Percentiles rank a stretch among this genome's conserved stretches.
Conservation (phyloP, 495 filamentous ascomycete species). For the Talaromyces thailandensis region DNA sequence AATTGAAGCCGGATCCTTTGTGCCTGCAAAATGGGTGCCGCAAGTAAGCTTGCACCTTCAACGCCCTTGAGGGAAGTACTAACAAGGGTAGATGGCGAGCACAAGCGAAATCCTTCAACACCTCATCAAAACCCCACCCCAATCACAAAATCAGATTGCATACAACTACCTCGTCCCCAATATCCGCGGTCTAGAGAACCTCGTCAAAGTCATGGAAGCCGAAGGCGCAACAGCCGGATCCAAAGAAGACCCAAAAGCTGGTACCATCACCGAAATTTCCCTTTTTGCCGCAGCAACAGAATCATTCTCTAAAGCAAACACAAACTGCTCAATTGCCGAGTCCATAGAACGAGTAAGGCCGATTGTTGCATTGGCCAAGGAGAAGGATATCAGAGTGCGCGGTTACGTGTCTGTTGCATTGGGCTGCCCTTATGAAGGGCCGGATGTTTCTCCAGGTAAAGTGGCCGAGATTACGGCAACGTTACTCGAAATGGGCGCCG, state of each 20-base stretch:
- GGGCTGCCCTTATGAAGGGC: conserved; percentile 90
- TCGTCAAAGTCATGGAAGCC: conserved; percentile 35
- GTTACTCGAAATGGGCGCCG: conserved; percentile 88
- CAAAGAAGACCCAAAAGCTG: conserved; percentile 23
- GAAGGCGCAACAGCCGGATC: conserved; percentile 32
- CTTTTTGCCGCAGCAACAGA: conserved; percentile 92
- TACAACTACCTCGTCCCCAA: conserved; percentile 96
- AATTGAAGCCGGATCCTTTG: conserved; percentile 94
- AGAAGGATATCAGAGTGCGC: conserved; percentile 62
- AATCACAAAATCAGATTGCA: conserved; percentile 55
- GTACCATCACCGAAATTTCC: conserved; percentile 62
- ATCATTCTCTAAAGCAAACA: conserved; percentile 81
- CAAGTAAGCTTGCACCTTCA: conserved; percentile 48
- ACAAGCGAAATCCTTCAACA: conserved; percentile 73
- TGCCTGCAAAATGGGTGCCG: conserved; percentile 95
- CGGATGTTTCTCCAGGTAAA: conserved; percentile 63
- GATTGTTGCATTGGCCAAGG: conserved; percentile 68
- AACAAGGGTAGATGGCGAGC: conserved; percentile 70
- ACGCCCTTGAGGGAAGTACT: not conserved
- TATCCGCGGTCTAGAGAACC: conserved; percentile 60
- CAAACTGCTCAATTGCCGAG: conserved; percentile 78
- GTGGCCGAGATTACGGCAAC: conserved; percentile 78
- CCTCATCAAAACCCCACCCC: conserved; percentile 51
- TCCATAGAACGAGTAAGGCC: conserved; percentile 68
- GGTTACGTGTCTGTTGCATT: conserved; percentile 94